Percentiles rank a stretch among this genome's conserved stretches.
Conservation (phyloP, 148 eudicot genomes). For the Talinum fruticosum region DNA sequence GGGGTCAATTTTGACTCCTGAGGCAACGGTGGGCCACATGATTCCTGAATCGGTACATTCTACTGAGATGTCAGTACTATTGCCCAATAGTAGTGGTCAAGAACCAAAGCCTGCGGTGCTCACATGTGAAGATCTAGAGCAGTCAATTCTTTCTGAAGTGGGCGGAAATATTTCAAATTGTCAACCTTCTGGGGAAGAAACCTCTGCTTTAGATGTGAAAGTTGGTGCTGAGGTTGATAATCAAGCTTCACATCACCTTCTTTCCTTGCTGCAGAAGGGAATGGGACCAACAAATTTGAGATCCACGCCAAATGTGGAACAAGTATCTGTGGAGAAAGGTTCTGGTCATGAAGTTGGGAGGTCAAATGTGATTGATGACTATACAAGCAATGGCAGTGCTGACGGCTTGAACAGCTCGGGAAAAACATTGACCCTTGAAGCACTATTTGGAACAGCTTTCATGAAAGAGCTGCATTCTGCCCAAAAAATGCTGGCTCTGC, state of each 20-base stretch:
- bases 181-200: slow-evolving; percentile 32
- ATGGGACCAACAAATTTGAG: slow-evolving; percentile 25
- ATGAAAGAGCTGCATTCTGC: slow-evolving; percentile 86
- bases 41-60: slow-evolving; percentile 31
- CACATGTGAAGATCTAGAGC: slow-evolving; percentile 99
- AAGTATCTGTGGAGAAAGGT: slow-evolving; percentile 27
- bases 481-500: slow-evolving; percentile 52
- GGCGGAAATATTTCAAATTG: slow-evolving; percentile 36
- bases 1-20: slow-evolving; percentile 25
- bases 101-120: slow-evolving; percentile 58
- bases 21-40: slow-evolving; percentile 23
- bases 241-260: slow-evolving; percentile 74
- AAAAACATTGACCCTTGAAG: slow-evolving; percentile 60
- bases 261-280: slow-evolving; percentile 75
- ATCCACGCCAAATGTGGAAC: slow-evolving; percentile 23
- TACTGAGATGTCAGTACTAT: slow-evolving; percentile 35
- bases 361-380: slow-evolving; percentile 21
- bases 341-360: slow-evolving; percentile 26
- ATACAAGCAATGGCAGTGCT: slow-evolving; percentile 32
- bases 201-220: slow-evolving; percentile 28
- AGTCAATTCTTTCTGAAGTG: slow-evolving; percentile 67
- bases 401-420: slow-evolving; percentile 32
- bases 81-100: slow-evolving; percentile 30
- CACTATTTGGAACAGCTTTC: slow-evolving; percentile 86
- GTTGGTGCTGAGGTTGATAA: slow-evolving; percentile 38